A percentile compares a stretch with the other conserved stretches of the same genome.
These are phyloP conservation scores for Emergomyces pasteurianus DNA, from an alignment of 2,329 filamentous ascomycete species.

Conservation along the genomic window DNA sequence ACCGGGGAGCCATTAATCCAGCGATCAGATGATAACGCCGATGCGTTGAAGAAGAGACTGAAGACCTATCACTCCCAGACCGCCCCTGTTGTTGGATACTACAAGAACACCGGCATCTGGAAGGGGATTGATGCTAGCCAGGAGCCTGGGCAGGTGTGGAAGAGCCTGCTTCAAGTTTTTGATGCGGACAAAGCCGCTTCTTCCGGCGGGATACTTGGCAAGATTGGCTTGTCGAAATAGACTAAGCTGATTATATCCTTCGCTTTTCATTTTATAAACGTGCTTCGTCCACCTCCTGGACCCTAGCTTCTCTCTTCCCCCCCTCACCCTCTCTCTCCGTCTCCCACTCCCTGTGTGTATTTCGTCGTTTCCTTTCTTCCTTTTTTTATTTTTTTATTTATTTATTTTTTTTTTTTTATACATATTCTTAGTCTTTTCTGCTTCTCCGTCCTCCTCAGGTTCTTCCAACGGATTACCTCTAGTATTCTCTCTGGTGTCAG, in stretches of 20 bases:
- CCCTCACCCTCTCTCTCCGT: background rate
- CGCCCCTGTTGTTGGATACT: slow-evolving; percentile 83
- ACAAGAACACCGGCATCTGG: slow-evolving; percentile 97
- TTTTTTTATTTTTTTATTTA: background rate
- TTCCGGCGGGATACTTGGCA: slow-evolving; percentile 37
- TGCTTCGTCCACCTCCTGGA: too few species aligned
- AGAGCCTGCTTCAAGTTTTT: slow-evolving; percentile 77
- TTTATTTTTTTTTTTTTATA: background rate
- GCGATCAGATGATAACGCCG: slow-evolving; percentile 93
- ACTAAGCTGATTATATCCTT: slow-evolving; percentile 3
- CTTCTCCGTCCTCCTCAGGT: too few species aligned
- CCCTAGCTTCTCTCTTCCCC: slow-evolving; percentile 1
- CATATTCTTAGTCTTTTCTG: background rate
- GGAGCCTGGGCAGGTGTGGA: slow-evolving; percentile 92
- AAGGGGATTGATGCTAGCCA: slow-evolving; percentile 89
- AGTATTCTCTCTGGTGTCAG: background rate
- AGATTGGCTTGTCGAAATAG: slow-evolving; percentile 44
- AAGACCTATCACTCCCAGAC: slow-evolving; percentile 92
- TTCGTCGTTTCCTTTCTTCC: background rate
- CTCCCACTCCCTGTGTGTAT: background rate
- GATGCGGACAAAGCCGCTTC: slow-evolving; percentile 46
- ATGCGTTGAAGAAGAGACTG: slow-evolving; percentile 88
- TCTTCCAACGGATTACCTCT: background rate
- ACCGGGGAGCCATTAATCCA: slow-evolving; percentile 95
- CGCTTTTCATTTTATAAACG: slow-evolving; percentile 1